These are phyloP conservation scores for Saturnispora hagleri DNA, from an alignment of 805 yeast genomes.

Conservation along the genomic window DNA sequence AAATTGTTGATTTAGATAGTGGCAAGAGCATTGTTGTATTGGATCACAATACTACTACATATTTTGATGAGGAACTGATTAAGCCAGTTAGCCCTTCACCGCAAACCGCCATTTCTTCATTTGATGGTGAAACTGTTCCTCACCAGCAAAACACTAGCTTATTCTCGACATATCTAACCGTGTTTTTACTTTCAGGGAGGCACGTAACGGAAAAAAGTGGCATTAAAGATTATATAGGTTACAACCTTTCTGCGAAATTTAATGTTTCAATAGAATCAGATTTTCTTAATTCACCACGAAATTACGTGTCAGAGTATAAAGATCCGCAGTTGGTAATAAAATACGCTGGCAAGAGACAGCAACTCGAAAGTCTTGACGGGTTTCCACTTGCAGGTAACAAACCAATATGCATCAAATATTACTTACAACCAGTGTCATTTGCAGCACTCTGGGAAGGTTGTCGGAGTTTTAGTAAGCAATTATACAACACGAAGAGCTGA, in stretches of 20 bases:
- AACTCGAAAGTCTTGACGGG: conserved; percentile 10
- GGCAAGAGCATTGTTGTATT: conserved; percentile 4
- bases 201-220: conserved; percentile 1
- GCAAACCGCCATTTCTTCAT: background rate
- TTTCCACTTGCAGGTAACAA: conserved; percentile 3
- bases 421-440: conserved; percentile 9
- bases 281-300: background rate
- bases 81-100: background rate
- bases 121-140: background rate
- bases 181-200: conserved; percentile 14
- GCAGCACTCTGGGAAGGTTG: conserved; percentile 7
- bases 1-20: conserved; percentile 16
- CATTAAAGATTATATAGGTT: background rate
- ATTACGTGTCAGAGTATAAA: background rate
- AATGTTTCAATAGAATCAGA: background rate
- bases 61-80: background rate
- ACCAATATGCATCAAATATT: background rate
- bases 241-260: background rate
- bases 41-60: background rate
- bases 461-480: background rate
- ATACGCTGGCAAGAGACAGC: conserved; percentile 8
- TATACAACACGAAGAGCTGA: background rate
- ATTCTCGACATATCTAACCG: conserved; percentile 9
- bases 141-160: background rate
- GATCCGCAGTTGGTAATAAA: conserved; percentile 10